phyloP scores from a whole-genome alignment of 306 rosid species.

The Mimosa bimucronata region DNA sequence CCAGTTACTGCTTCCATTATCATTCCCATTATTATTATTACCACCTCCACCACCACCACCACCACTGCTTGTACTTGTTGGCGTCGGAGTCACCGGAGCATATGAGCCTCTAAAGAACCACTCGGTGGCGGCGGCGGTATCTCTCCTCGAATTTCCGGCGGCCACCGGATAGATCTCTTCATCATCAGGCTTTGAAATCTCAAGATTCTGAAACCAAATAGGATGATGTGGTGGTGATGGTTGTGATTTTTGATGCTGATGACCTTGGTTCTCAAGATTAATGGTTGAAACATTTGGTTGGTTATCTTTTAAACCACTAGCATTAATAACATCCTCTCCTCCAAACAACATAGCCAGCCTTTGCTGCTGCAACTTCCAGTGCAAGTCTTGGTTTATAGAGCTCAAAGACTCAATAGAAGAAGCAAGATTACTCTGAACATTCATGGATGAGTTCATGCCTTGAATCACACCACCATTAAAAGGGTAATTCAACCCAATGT shows the following conservation, averaged over 20 bases:
- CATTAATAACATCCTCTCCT: constrained; percentile 35
- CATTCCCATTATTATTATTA: constrained; percentile 27
- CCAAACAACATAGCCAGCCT: constrained; percentile 71
- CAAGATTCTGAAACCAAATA: constrained; percentile 67
- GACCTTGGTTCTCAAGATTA: constrained; percentile 47
- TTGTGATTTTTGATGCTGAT: constrained; percentile 39
- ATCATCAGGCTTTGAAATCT: constrained; percentile 43
- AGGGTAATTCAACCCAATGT: constrained; percentile 50
- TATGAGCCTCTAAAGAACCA: constrained; percentile 84
- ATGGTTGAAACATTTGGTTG: constrained; percentile 17
- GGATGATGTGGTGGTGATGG: constrained; percentile 41
- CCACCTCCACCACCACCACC: constrained; percentile 35
- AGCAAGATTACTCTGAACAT: constrained; percentile 55
- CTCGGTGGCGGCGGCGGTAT: constrained; percentile 61
- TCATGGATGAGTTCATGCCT: constrained; percentile 54
- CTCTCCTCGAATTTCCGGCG: constrained; percentile 46
- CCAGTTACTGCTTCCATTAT: constrained; percentile 52
- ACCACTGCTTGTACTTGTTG: constrained; percentile 46
- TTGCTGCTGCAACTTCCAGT: constrained; percentile 94
- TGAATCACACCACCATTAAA: constrained; percentile 32
- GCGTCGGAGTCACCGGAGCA: constrained; percentile 56
- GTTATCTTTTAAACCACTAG: constrained; percentile 26
- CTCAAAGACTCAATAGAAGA: constrained; percentile 90
- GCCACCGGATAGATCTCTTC: constrained; percentile 35
- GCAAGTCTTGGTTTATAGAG: constrained; percentile 91